Evolutionary conservation across 139 green algal species (phyloP).

Genomic region (Chlamydomonas urium): DNA sequence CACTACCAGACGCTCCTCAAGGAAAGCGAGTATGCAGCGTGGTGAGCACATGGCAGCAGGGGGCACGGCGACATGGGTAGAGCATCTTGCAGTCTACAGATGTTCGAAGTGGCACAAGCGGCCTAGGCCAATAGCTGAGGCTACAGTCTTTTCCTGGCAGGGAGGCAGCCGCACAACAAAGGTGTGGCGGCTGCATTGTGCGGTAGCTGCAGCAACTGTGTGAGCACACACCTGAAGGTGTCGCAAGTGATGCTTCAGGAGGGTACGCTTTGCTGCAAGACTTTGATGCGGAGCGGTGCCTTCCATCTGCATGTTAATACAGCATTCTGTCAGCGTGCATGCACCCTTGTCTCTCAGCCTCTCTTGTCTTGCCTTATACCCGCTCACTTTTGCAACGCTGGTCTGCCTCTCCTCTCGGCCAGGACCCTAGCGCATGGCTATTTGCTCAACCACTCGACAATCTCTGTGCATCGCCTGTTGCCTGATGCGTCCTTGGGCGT

Average conservation of each 20-base stretch:
- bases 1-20: slow-evolving; percentile 38
- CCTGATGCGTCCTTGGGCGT: background rate
- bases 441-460: slow-evolving; percentile 75
- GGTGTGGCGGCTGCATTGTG: too few species aligned
- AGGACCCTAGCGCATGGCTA: slow-evolving; percentile 80
- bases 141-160: background rate
- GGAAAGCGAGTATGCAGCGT: slow-evolving; percentile 47
- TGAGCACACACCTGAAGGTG: too few species aligned
- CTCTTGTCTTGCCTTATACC: too few species aligned
- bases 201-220: too few species aligned
- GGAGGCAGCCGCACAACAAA: too few species aligned
- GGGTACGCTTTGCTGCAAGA: background rate
- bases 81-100: background rate
- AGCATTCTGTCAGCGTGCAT: background rate
- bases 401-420: too few species aligned
- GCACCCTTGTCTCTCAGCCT: too few species aligned
- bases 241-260: too few species aligned
- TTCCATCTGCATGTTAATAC: background rate
- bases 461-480: slow-evolving; percentile 60
- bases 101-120: too few species aligned
- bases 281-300: background rate
- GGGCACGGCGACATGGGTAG: too few species aligned
- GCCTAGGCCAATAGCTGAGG: too few species aligned
- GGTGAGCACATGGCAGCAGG: slow-evolving; percentile 27
- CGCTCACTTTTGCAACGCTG: too few species aligned